Conservation (phyloP, 2,329 filamentous ascomycete species). For the Ophioceras dolichostomum region DNA sequence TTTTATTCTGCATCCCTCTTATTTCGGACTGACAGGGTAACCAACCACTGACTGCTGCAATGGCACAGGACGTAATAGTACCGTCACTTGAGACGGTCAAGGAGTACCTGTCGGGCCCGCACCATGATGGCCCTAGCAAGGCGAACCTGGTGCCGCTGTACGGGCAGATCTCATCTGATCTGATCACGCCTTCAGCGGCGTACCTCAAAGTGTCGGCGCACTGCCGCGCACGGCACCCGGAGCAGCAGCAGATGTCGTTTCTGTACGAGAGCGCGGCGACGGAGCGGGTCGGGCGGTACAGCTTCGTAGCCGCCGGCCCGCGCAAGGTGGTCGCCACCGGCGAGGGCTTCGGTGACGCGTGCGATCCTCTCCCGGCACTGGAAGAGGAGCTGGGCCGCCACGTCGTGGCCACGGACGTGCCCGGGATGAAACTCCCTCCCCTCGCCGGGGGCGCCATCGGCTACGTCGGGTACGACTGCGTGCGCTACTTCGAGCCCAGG, state of each 20-base stretch:
- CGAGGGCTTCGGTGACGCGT: conserved; percentile 69
- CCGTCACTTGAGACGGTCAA: conserved; percentile 13
- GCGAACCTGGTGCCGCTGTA: conserved; percentile 12
- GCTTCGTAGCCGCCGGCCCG: conserved; percentile 67
- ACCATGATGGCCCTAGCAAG: conserved; percentile 5
- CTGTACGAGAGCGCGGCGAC: conserved; percentile 89
- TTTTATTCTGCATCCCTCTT: too few species aligned
- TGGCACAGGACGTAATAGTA: conserved; percentile 11
- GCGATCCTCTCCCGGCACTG: conserved; percentile 73
- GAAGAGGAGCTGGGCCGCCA: conserved; percentile 69
- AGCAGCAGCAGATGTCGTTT: conserved; percentile 46
- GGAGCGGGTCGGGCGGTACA: conserved; percentile 88
- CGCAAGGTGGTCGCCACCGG: conserved; percentile 79
- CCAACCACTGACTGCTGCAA: too few species aligned
- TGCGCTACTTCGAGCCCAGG: conserved; percentile 87
- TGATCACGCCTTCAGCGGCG: conserved; percentile 87
- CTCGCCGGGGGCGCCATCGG: conserved; percentile 88
- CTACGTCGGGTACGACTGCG: conserved; percentile 95
- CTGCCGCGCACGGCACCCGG: conserved; percentile 41
- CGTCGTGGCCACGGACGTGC: conserved; percentile 64
- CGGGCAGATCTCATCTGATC: conserved; percentile 47
- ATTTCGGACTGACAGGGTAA: too few species aligned
- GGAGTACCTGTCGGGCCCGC: conserved; percentile 6
- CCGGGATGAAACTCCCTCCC: conserved; percentile 70
- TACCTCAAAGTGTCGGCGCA: conserved; percentile 82